A percentile compares a stretch with the other conserved stretches of the same genome.
phyloP scores from a whole-genome alignment of 495 filamentous ascomycete genomes.

The Neurospora tetrasperma region DNA sequence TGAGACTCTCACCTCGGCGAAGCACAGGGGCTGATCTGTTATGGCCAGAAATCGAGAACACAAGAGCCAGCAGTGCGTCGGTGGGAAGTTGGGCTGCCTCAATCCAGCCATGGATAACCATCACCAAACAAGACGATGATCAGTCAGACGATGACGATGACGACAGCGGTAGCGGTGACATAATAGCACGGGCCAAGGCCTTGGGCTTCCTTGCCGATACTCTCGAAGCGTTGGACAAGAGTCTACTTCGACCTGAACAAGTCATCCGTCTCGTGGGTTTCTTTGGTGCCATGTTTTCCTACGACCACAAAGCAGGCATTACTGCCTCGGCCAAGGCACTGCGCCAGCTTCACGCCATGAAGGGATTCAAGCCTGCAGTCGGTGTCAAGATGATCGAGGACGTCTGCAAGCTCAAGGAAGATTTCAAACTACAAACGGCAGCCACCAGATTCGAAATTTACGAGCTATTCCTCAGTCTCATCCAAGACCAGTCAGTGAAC shows the following conservation, averaged over 20 bases:
- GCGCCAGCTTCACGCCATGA: conserved; percentile 33
- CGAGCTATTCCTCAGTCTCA: conserved; percentile 31
- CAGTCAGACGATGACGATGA: conserved; percentile 11
- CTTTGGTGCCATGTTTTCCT: conserved; percentile 40
- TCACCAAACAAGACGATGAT: conserved; percentile 14
- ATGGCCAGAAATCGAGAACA: conserved; percentile 30
- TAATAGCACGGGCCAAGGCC: conserved; percentile 34
- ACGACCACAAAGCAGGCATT: conserved; percentile 41
- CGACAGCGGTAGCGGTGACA: conserved; percentile 24
- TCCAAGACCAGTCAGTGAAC: conserved; percentile 24
- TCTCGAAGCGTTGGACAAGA: conserved; percentile 29
- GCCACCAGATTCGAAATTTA: conserved; percentile 38
- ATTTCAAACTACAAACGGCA: conserved; percentile 36
- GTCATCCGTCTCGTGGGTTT: conserved; percentile 34
- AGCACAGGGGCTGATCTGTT: background rate
- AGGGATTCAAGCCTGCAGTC: conserved; percentile 32
- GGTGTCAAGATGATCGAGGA: conserved; percentile 32
- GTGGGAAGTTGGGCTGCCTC: conserved; percentile 41
- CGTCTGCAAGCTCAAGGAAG: conserved; percentile 34
- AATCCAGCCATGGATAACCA: conserved; percentile 37
- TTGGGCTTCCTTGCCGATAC: conserved; percentile 37
- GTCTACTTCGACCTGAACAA: conserved; percentile 30
- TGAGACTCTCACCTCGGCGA: background rate
- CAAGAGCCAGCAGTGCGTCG: conserved; percentile 28
- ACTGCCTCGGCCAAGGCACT: conserved; percentile 37